Evolutionary conservation across 805 yeast genomes (phyloP).

Genomic region (Wilhelminamyces savonicus): DNA sequence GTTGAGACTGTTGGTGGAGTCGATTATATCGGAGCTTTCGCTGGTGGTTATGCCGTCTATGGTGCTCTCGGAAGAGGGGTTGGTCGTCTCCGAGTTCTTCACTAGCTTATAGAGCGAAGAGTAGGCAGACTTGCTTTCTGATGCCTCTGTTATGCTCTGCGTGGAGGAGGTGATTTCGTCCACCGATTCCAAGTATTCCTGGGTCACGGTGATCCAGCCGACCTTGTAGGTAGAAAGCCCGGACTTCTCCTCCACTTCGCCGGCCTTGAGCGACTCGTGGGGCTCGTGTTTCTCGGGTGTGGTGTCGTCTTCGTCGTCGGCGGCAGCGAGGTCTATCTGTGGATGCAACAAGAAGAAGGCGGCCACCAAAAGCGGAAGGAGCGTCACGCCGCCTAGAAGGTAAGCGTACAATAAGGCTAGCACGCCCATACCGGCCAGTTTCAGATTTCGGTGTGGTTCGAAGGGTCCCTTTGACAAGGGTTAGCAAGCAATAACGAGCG

Average conservation of each 20-base stretch:
- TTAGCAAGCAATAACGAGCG: too few species aligned
- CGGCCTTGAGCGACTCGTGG: constrained; percentile 40
- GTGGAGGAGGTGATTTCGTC: constrained; percentile 43
- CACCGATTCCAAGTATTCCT: constrained; percentile 49
- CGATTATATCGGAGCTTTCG: background rate
- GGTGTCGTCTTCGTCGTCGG: constrained; percentile 10
- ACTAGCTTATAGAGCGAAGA: constrained; percentile 55
- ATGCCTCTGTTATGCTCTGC: constrained; percentile 36
- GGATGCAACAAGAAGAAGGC: constrained; percentile 36
- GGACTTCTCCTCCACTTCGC: constrained; percentile 59
- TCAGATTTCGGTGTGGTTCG: too few species aligned
- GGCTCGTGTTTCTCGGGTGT: constrained; percentile 28
- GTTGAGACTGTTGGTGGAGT: background rate
- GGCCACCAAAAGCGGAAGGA: constrained; percentile 53
- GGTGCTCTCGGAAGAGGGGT: background rate
- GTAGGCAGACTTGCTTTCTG: constrained; percentile 49
- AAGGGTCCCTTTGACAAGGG: too few species aligned
- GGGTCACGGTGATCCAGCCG: constrained; percentile 85
- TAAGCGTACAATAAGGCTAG: constrained; percentile 40
- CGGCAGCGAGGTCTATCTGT: constrained; percentile 12
- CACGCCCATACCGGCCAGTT: too few species aligned
- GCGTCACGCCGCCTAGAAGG: constrained; percentile 75
- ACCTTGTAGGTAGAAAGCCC: constrained; percentile 60
- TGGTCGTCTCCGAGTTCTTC: constrained; percentile 18
- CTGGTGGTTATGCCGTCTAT: background rate